Evolutionary conservation across 495 filamentous ascomycete genomes (phyloP).

Genomic region (Penicillium samsonianum): DNA sequence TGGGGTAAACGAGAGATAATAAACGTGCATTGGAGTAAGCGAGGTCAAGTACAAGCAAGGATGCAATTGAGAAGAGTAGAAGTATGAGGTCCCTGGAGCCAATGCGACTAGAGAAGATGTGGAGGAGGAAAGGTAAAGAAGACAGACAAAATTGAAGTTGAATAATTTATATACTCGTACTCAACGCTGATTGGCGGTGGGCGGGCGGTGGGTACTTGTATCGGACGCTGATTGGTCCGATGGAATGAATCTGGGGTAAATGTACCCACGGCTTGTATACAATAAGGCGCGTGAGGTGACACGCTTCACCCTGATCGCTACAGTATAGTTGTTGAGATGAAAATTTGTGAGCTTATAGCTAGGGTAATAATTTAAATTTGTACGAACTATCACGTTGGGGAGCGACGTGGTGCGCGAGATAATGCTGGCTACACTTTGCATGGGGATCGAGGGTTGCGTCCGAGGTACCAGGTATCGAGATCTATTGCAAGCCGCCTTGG

Average conservation of each 20-base stretch:
- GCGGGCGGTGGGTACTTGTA: background rate
- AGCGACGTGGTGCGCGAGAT: background rate
- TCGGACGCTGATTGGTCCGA: background rate
- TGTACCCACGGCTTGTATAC: background rate
- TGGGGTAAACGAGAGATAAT: background rate
- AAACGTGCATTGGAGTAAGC: background rate
- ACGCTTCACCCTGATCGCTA: background rate
- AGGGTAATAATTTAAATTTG: background rate
- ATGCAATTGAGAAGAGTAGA: background rate
- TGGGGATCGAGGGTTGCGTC: background rate
- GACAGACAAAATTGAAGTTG: background rate
- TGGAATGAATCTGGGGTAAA: background rate
- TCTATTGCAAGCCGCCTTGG: too few relatives aligned
- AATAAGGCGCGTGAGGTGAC: background rate
- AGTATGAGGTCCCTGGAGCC: background rate
- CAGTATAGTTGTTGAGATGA: accelerated
- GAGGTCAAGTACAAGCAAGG: background rate
- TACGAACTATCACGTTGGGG: background rate
- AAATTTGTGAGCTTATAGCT: background rate
- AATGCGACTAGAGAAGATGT: background rate
- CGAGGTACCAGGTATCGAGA: background rate
- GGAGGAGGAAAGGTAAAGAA: background rate
- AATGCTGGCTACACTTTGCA: background rate
- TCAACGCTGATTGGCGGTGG: background rate
- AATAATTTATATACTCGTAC: background rate